Conservation (phyloP, 805 yeast species). For the Grigorovia jiainica region DNA sequence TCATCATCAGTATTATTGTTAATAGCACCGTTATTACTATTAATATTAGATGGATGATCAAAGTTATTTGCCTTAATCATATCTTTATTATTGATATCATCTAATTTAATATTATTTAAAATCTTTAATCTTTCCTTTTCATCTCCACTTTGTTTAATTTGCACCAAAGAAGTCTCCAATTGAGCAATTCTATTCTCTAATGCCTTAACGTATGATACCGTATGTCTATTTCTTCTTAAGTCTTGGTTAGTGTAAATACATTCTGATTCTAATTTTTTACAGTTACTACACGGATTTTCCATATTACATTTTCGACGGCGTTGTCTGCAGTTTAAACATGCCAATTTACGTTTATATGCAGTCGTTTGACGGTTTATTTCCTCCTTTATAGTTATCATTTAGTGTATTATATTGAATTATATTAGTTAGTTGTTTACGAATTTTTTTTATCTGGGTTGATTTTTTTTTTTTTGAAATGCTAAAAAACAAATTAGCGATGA, state of each 20-base stretch:
- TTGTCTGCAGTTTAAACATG: conserved; percentile 19
- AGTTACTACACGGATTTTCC: conserved; percentile 37
- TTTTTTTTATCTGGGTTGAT: background rate
- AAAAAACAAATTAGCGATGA: too few relatives aligned
- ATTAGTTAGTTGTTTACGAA: background rate
- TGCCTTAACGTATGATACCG: conserved; percentile 36
- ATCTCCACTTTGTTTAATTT: conserved; percentile 7
- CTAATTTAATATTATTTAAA: background rate
- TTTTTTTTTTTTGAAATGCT: background rate
- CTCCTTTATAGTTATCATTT: background rate
- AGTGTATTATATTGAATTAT: background rate
- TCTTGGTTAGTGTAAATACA: conserved; percentile 37
- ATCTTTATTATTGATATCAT: background rate
- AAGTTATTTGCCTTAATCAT: too few relatives aligned
- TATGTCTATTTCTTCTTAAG: conserved; percentile 37
- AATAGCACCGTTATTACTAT: background rate
- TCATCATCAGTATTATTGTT: background rate
- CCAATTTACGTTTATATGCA: conserved; percentile 3
- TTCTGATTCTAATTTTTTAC: conserved; percentile 33
- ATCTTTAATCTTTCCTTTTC: conserved; percentile 6
- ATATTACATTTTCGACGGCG: conserved; percentile 36
- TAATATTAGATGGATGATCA: too few relatives aligned
- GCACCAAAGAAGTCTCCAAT: conserved; percentile 12
- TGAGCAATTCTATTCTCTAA: conserved; percentile 25
- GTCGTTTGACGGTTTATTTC: background rate